Conservation (phyloP, 148 eudicot species). For the Vaccinium corymbosum region DNA sequence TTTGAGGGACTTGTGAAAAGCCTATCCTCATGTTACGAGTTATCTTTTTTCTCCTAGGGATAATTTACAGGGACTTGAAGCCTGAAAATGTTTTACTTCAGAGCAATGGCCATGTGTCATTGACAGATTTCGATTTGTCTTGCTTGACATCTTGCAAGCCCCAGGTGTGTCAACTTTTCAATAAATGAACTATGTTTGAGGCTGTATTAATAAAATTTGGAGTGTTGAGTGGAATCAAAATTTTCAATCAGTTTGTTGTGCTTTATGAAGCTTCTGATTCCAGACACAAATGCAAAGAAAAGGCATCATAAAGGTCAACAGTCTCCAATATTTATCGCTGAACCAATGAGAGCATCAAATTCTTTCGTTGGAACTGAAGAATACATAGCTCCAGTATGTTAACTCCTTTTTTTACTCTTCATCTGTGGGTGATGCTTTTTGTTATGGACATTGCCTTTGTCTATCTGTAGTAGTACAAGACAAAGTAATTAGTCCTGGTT, state of each 20-base stretch:
- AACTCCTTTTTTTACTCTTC: background rate
- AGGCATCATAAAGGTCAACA: constrained; percentile 62
- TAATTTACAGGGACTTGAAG: constrained; percentile 92
- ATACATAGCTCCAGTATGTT: constrained; percentile 94
- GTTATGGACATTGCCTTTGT: background rate
- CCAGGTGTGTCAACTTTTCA: constrained; percentile 46
- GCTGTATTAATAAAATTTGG: too few relatives aligned
- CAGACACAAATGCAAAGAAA: constrained; percentile 60
- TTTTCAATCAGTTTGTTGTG: background rate
- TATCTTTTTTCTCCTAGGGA: constrained; percentile 40
- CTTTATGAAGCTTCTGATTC: constrained; percentile 61
- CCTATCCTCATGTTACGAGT: background rate
- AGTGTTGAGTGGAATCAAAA: background rate
- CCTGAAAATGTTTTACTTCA: constrained; percentile 95
- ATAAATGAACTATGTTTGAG: background rate
- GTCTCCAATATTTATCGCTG: constrained; percentile 84
- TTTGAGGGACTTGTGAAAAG: background rate
- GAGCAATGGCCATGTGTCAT: constrained; percentile 68
- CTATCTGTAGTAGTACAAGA: background rate
- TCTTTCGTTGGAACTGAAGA: constrained; percentile 99
- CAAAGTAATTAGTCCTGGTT: background rate
- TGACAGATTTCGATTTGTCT: constrained; percentile 97
- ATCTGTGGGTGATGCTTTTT: background rate
- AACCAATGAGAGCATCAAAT: constrained; percentile 95
- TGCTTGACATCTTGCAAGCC: constrained; percentile 98